Conservation (phyloP, 257 asterid species). For the Solanum dulcamara region DNA sequence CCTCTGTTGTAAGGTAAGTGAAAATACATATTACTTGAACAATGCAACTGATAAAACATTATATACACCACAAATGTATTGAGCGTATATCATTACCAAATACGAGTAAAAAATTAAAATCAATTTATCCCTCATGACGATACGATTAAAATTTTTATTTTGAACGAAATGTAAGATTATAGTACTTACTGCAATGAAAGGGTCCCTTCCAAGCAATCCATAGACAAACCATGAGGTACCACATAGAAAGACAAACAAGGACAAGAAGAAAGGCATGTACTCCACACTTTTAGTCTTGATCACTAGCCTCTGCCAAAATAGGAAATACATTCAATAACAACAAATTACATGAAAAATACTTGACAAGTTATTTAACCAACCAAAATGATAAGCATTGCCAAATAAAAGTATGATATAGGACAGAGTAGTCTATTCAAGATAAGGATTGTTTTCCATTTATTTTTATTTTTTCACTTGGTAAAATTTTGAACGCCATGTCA, state of each 20-base stretch:
- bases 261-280: constrained; percentile 69
- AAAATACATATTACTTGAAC: not conserved
- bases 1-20: not conserved
- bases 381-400: not conserved
- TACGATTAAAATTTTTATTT: not conserved
- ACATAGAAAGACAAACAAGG: constrained; percentile 57
- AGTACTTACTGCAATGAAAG: constrained; percentile 48
- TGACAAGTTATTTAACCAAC: not conserved
- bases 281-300: constrained; percentile 74
- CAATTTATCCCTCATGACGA: not conserved
- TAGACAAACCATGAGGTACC: constrained; percentile 73
- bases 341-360: not conserved
- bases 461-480: not conserved
- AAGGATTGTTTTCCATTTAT: not conserved
- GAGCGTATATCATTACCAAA: not conserved
- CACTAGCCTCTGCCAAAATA: constrained; percentile 51
- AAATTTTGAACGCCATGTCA: not conserved
- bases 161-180: not conserved
- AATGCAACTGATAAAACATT: not conserved
- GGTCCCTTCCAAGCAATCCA: constrained; percentile 62
- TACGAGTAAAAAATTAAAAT: not conserved
- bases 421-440: not conserved
- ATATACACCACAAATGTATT: too few species aligned
- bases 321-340: not conserved
- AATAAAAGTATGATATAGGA: not conserved